Evolutionary conservation across 768 basidiomycete species (phyloP), one percentile per base, ranked within the genome.

Genomic region (Stropharia rugosoannulata): DNA sequence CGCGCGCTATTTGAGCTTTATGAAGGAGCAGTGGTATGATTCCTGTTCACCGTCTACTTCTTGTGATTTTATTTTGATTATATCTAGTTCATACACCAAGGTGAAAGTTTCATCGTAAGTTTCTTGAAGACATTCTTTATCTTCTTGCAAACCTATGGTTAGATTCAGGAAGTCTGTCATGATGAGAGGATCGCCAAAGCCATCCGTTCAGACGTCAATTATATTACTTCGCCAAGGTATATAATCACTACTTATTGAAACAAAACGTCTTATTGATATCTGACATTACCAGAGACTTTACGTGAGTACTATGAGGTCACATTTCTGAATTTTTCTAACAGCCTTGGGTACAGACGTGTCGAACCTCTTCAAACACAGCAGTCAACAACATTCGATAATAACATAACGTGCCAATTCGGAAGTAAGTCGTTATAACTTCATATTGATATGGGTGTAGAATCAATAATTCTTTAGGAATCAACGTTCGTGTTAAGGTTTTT

Each of bases 1-100:
- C 76, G 93, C 29, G 91, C 92, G 0, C 71, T 93, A 52, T 96
- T 95, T 60, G 94, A 95, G 68, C 73, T 90, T 8, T 96, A 95
- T 63, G 93, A 95, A 71, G 94, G 93, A 11, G 93, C 86, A 4
- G 85, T 95, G 58, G 90, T 90, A 68, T 60, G 77, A 32, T 74
- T 25, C n/a, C 25, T 18, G 19, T 16, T 43, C 4, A 5, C 19
- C 37, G 5, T n/a, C 29, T 35, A 7, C 5, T 27, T 5, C 0
- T 16, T 27, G 15, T 27, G 1, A 15, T 6, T 43, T 35, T 44
- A 39, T 35, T 22, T 16, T 11, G 46, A 32, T n/a, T 27, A 40
- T n/a, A 13, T 15, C 12, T 49, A 93, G 88, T 96, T 91, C 70
- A 84, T 95, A 70, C 93, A 95, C 64, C 93, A 94, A 73, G 93